A percentile compares a stretch with the other conserved stretches of the same genome.
These are phyloP conservation scores for Dactylellina cionopaga DNA, from an alignment of 2,329 filamentous ascomycete species.

Conservation along the genomic window DNA sequence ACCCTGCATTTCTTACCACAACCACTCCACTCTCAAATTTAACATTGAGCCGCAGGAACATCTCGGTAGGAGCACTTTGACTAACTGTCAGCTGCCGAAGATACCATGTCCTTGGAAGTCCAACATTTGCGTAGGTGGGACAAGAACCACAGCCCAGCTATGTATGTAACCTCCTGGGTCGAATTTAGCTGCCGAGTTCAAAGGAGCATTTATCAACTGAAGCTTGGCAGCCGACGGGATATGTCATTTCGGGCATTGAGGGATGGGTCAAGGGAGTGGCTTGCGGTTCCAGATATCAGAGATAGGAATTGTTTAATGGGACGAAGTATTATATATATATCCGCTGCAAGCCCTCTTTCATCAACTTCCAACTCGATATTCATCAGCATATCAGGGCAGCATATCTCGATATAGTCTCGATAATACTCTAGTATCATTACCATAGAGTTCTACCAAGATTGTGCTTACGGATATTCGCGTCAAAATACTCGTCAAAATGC, in stretches of 20 bases:
- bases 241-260: slow-evolving; percentile 39
- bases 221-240: slow-evolving; percentile 15
- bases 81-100: slow-evolving; percentile 26
- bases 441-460: not conserved
- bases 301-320: slow-evolving; percentile 37
- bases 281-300: slow-evolving; percentile 41
- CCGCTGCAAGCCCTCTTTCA: not conserved
- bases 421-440: not conserved
- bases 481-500: slow-evolving; percentile 20
- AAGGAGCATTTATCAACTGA: slow-evolving; percentile 11
- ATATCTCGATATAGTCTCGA: too few species aligned
- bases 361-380: not conserved
- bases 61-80: not conserved
- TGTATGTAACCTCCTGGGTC: slow-evolving; percentile 41
- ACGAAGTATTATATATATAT: not conserved
- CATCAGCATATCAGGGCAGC: slow-evolving; percentile 9
- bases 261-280: slow-evolving; percentile 19
- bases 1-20: slow-evolving; percentile 23
- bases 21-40: slow-evolving; percentile 22
- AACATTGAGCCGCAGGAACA: slow-evolving; percentile 37
- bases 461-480: slow-evolving; percentile 1
- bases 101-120: slow-evolving; percentile 7
- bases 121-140: slow-evolving; percentile 34
- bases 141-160: slow-evolving; percentile 35
- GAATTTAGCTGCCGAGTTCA: slow-evolving; percentile 16